Evolutionary conservation across 1,284 basidiomycete genomes (phyloP).

Genomic region (Trichosporon coremiiforme): DNA sequence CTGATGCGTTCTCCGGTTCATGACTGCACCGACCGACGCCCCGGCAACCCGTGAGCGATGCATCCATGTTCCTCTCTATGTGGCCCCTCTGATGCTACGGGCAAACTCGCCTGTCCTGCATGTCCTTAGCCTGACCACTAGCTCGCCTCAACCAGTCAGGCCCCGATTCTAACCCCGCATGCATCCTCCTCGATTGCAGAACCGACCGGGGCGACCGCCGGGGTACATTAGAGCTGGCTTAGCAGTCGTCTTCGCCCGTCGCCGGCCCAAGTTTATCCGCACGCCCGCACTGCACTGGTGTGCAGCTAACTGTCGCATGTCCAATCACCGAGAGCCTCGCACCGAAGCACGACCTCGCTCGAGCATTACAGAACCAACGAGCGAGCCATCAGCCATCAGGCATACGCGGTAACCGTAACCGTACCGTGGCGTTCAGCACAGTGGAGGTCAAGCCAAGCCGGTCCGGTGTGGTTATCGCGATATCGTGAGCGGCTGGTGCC

Average conservation of each 20-base stretch:
- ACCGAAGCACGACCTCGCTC: constrained; percentile 2
- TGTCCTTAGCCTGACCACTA: not conserved
- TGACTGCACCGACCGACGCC: not conserved
- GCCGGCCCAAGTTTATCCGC: constrained; percentile 13
- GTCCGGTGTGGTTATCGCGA: not conserved
- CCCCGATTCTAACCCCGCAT: constrained; percentile 5
- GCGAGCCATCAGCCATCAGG: too few species aligned
- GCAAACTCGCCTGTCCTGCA: constrained; percentile 13
- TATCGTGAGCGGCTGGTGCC: not conserved
- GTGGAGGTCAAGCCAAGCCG: not conserved
- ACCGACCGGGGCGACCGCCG: not conserved
- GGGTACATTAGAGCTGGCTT: not conserved
- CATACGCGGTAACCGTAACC: not conserved
- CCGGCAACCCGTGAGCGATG: not conserved
- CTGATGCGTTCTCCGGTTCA: not conserved
- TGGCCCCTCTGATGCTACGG: not conserved
- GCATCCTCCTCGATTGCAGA: not conserved
- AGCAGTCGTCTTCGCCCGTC: not conserved
- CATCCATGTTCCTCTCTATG: not conserved
- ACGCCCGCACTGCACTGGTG: not conserved
- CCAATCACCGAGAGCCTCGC: constrained; percentile 2
- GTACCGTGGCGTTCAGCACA: too few species aligned
- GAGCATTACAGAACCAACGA: not conserved
- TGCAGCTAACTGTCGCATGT: not conserved
- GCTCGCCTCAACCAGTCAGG: not conserved